These are phyloP conservation scores for Botrytis pseudocinerea DNA, from an alignment of 2,329 filamentous ascomycete species.

Conservation along the genomic window DNA sequence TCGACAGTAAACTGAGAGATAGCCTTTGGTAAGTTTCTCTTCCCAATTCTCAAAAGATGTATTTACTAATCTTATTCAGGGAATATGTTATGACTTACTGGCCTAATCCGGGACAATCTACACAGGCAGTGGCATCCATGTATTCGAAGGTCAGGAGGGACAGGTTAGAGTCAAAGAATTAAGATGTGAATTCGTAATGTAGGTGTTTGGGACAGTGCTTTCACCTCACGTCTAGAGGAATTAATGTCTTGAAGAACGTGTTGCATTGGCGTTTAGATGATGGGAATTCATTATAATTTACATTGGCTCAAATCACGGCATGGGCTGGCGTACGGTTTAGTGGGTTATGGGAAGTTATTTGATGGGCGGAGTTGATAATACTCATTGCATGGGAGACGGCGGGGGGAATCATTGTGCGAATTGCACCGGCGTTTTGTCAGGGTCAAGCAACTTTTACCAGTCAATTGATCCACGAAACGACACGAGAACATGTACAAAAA, in stretches of 20 bases:
- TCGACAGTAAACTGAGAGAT: constrained; percentile 34
- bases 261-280: constrained; percentile 19
- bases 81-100: constrained; percentile 41
- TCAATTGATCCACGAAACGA: constrained; percentile 16
- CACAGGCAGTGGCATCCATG: constrained; percentile 36
- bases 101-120: constrained; percentile 36
- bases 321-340: constrained; percentile 12
- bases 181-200: constrained; percentile 8
- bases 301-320: constrained; percentile 16
- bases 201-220: not conserved
- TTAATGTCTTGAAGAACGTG: constrained; percentile 14
- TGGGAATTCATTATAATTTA: constrained; percentile 10
- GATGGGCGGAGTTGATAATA: constrained; percentile 14
- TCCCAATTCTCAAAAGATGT: not conserved
- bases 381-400: constrained; percentile 12
- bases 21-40: constrained; percentile 39
- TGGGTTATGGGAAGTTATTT: constrained; percentile 1
- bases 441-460: not conserved
- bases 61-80: constrained; percentile 34
- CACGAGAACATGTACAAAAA: constrained; percentile 13
- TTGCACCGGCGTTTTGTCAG: constrained; percentile 18
- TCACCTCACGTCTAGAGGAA: not conserved
- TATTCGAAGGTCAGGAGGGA: constrained; percentile 36
- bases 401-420: not conserved
- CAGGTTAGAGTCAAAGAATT: constrained; percentile 18